Conservation (phyloP, 371 early-diverging fungal species). For the Rhizopus sp. region DNA sequence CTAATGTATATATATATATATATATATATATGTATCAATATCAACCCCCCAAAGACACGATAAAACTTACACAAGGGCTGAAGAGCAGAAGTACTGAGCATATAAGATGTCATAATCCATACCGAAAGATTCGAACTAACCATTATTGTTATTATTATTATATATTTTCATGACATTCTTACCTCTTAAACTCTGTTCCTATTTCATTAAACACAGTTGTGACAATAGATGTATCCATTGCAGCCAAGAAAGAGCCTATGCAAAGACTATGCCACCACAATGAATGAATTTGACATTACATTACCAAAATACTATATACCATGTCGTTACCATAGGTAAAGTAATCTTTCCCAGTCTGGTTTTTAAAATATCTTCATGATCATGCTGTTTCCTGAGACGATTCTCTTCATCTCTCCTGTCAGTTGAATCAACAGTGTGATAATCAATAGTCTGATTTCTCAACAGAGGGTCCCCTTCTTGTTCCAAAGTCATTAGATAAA, state of each 20-base stretch:
- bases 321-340: slow-evolving; percentile 8
- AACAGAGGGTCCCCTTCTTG: too few relatives aligned
- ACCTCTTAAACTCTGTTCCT: slow-evolving; percentile 68
- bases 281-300: not conserved
- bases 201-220: slow-evolving; percentile 78
- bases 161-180: not conserved
- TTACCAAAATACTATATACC: slow-evolving; percentile 11
- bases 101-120: slow-evolving; percentile 75
- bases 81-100: slow-evolving; percentile 71
- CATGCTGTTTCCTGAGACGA: not conserved
- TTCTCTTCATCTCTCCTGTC: slow-evolving; percentile 13
- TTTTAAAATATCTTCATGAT: slow-evolving; percentile 16
- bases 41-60: not conserved
- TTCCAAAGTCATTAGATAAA: too few relatives aligned
- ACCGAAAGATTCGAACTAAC: slow-evolving; percentile 49
- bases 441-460: too few relatives aligned
- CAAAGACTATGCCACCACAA: slow-evolving; percentile 29
- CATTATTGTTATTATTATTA: not conserved
- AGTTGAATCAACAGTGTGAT: not conserved
- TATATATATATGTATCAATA: not conserved
- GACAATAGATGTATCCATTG: slow-evolving; percentile 77
- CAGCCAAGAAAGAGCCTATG: slow-evolving; percentile 63
- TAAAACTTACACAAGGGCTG: slow-evolving; percentile 68
- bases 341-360: slow-evolving; percentile 16
- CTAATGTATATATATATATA: slow-evolving; percentile 13